These are phyloP conservation scores for Sesbania bispinosa DNA, from an alignment of 306 rosid species.

Conservation along the genomic window DNA sequence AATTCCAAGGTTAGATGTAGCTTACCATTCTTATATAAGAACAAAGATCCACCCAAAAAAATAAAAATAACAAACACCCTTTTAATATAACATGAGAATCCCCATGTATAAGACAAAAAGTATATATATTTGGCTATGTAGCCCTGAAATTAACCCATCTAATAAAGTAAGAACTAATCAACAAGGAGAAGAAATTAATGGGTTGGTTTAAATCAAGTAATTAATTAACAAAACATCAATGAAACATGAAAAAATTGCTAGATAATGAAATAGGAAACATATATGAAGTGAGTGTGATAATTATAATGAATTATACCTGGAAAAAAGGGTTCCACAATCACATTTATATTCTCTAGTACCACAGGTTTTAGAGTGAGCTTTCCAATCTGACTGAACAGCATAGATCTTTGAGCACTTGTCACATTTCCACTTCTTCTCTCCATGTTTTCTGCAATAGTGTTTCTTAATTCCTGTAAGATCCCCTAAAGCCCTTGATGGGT, in stretches of 20 bases:
- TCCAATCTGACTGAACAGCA: slow-evolving; percentile 99
- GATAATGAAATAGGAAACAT: too few species aligned
- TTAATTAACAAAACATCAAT: neutral
- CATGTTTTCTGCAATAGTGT: slow-evolving; percentile 90
- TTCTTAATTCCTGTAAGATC: slow-evolving; percentile 97
- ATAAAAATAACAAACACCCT: neutral
- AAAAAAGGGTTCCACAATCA: slow-evolving; percentile 95
- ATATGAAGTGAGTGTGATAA: too few species aligned
- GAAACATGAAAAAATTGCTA: too few species aligned
- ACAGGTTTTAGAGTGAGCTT: slow-evolving; percentile 94
- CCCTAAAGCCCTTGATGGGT: slow-evolving; percentile 94
- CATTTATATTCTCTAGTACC: slow-evolving; percentile 97
- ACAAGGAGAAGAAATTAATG: neutral
- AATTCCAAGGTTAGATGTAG: slow-evolving; percentile 9
- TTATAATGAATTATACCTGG: slow-evolving; percentile 61
- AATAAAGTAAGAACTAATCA: neutral
- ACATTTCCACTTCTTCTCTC: slow-evolving; percentile 99
- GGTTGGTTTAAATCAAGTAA: neutral
- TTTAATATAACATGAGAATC: neutral
- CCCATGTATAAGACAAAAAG: neutral
- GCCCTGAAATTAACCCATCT: too few species aligned
- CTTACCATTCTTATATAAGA: slow-evolving; percentile 32
- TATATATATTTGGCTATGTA: too few species aligned
- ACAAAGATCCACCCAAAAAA: slow-evolving; percentile 21
- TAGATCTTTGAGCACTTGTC: slow-evolving; percentile 90